phyloP scores from a whole-genome alignment of 202 grass and related monocot genomes.

The Musa balbisiana region DNA sequence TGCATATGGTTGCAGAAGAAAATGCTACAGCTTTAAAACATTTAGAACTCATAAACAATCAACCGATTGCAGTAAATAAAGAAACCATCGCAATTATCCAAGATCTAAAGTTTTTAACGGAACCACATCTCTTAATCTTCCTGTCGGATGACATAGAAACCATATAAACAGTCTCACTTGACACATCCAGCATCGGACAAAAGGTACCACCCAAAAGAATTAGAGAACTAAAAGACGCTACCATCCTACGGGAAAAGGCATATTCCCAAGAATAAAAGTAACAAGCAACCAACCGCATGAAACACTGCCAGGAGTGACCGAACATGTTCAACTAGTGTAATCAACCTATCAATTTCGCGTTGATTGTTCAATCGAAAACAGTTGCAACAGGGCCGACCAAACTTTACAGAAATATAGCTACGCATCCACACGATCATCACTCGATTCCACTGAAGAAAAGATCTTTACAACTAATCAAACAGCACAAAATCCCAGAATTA shows the following conservation, averaged over 20 bases:
- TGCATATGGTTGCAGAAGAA: no score
- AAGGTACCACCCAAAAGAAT: no score
- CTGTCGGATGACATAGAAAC: neutral
- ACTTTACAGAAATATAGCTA: neutral
- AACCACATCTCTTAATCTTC: no score
- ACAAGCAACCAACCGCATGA: neutral
- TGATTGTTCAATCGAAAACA: neutral
- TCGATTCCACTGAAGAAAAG: neutral
- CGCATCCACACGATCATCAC: neutral
- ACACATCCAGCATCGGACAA: no score
- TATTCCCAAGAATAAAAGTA: neutral
- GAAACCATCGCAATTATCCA: no score
- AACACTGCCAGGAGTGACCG: neutral
- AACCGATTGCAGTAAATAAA: no score
- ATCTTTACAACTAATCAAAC: neutral
- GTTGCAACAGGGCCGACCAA: neutral
- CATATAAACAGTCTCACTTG: neutral
- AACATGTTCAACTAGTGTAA: neutral
- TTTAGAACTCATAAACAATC: no score
- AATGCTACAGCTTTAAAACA: no score
- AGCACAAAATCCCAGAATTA: neutral
- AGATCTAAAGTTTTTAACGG: no score
- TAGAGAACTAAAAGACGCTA: no score
- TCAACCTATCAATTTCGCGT: neutral
- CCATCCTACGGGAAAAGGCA: no score